Evolutionary conservation across 495 filamentous ascomycete genomes (phyloP), one percentile per base, ranked within the genome.

Genomic region (Hyaloscypha hepaticicola): DNA sequence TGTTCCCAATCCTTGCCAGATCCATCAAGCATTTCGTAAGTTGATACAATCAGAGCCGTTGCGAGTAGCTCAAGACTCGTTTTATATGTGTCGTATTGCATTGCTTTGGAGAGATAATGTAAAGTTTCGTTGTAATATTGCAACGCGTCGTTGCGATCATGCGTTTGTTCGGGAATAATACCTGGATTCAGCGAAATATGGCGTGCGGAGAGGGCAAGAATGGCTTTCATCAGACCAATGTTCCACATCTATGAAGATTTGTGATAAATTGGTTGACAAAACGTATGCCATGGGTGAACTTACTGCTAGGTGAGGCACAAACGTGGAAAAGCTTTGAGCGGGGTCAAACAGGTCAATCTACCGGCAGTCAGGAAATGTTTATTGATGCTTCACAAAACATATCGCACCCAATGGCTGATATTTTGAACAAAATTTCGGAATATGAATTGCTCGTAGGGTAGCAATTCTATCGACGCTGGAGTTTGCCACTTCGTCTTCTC

Each of bases 121-220:
- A 77, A 59, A 4, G 75, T 76, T 60, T 77, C 73, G 52, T 75
- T 71, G 58, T 77, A 76, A 64, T 75, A 76, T 56, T 77, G 75
- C n/a, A 70, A 65, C 14, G 69, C 72, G 27, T 64, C 58, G 27
- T 70, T 70, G 1, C 58, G 59, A 33, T 72, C 65, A 25, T 63
- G 25, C 9, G 11, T 31, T 28, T 64, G 53, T 14, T 58, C 62
- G 5, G 16, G 25, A 19, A 38, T 26, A 45, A 57, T 59, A 25
- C 48, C 31, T 28, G 31, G 22, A 27, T 57, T 41, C 51, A 69
- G 66, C 0, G 69, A 70, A 5, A 70, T 49, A 53, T 75, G 72
- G 22, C 72, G 58, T 6, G 71, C 66, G 3, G 69, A 71, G 16
- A 75, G 65, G 0, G 72, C 72, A 5, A 75, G 62, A 28, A 75